phyloP scores from a whole-genome alignment of 768 basidiomycete species.

The Calocera cornea region DNA sequence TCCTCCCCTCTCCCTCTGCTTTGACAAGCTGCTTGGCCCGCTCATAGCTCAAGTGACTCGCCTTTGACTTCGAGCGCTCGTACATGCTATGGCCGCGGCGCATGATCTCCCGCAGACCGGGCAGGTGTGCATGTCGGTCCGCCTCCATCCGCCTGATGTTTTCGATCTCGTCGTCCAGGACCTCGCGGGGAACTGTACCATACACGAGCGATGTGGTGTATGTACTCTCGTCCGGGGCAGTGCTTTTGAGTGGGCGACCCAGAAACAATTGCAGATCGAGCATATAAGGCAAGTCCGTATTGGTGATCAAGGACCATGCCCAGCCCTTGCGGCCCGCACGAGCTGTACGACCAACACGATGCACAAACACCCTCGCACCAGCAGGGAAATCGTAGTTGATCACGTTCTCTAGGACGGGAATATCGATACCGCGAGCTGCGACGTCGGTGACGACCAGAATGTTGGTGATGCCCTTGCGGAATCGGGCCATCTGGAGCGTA shows the following conservation, averaged over 20 bases:
- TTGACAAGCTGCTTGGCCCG: conserved; percentile 80
- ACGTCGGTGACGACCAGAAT: conserved; percentile 95
- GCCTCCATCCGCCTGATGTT: conserved; percentile 55
- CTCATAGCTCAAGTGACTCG: conserved; percentile 69
- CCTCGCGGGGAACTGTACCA: conserved; percentile 68
- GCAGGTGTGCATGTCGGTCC: conserved; percentile 45
- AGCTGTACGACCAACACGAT: conserved; percentile 93
- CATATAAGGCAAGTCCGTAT: conserved; percentile 74
- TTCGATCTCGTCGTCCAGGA: conserved; percentile 72
- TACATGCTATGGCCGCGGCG: conserved; percentile 83
- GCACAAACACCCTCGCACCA: conserved; percentile 83
- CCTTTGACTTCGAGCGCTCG: conserved; percentile 84
- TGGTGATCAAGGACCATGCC: conserved; percentile 90
- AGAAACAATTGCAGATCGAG: conserved; percentile 89
- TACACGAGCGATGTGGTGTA: conserved; percentile 65
- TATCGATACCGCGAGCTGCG: conserved; percentile 95
- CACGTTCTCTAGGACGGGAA: conserved; percentile 90
- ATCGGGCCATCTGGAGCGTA: conserved; percentile 77
- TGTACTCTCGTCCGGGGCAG: conserved; percentile 35
- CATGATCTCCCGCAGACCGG: conserved; percentile 66
- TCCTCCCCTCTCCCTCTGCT: conserved; percentile 40
- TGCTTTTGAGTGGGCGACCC: conserved; percentile 52
- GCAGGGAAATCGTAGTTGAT: conserved; percentile 98
- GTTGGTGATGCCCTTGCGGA: conserved; percentile 63
- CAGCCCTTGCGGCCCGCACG: conserved; percentile 88